Evolutionary conservation across 1,139 yeast genomes (phyloP), one percentile per base, ranked within the genome.

Genomic region (Debaryomyces sp.): DNA sequence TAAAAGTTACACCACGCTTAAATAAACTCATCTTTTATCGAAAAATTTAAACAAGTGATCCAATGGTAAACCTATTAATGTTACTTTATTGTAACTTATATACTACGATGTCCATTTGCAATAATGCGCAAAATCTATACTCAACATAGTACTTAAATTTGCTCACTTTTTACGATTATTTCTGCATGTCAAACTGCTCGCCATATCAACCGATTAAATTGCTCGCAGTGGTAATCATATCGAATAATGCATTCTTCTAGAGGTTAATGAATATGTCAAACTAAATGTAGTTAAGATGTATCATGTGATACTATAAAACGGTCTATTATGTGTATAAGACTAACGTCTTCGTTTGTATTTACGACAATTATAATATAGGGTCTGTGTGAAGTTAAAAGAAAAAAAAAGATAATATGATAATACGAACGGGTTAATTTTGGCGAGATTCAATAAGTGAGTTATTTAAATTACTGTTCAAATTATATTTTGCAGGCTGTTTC

Each of bases 1-100:
- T 57, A 56, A 56, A 70, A 10, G 51, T 48, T 1, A 63, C 71
- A 22, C 30, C 27, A 8, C 46, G 43, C 33, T 43, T 42, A 22
- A 13, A 32, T 21, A 27, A 36, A 22, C 32, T 21, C 49, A 42
- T 46, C 10, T 36, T 18, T 13, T 15, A 15, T 30, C 34, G 4
- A 13, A 4, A 6, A 12, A n/a, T 7, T 13, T 4, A 30, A 8
- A 13, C 10, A 30, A 30, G n/a, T 13, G 8, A 15, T 13, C 34
- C 30, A 27, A 12, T 27, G 13, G 6, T 27, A 13, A 30, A 30
- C 21, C 34, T 8, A 13, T 34, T 18, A 18, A 17, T 18, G 35
- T 32, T 32, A 27, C 30, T 27, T 27, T 27, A 27, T 27, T 27
- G 30, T 32, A 6, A 32, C 18, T 15, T 32, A n/a, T 32, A 15